Evolutionary conservation across 2,329 filamentous ascomycete species (phyloP).

Genomic region (Alternaria ethzedia): DNA sequence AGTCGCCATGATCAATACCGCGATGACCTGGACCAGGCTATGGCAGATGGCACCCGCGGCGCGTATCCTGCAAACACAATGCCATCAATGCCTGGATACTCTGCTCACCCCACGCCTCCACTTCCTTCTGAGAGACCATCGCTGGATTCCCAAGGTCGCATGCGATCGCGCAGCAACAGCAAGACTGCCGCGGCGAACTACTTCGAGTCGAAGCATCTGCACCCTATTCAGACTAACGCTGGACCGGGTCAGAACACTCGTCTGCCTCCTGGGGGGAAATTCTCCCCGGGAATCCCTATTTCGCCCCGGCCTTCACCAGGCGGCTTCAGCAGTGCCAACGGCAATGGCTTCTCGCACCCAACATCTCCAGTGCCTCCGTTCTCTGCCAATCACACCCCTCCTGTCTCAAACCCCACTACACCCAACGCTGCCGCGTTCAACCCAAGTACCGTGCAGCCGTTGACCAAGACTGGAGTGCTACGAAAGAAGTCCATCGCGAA

Average conservation of each 20-base stretch:
- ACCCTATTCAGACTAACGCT: constrained; percentile 44
- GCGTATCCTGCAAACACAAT: constrained; percentile 41
- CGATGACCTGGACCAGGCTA: constrained; percentile 60
- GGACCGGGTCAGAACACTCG: constrained; percentile 29
- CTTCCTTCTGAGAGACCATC: constrained; percentile 35
- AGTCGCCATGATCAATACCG: constrained; percentile 58
- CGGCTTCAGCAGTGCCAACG: constrained; percentile 42
- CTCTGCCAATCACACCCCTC: constrained; percentile 61
- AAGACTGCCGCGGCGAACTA: constrained; percentile 39
- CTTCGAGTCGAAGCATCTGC: constrained; percentile 47
- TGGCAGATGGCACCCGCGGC: constrained; percentile 53
- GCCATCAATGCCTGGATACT: constrained; percentile 45
- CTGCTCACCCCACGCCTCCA: constrained; percentile 37
- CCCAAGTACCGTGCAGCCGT: constrained; percentile 35
- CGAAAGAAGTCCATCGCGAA: constrained; percentile 67
- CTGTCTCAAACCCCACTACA: constrained; percentile 55
- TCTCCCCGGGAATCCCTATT: constrained; percentile 42
- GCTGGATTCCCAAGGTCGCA: constrained; percentile 33
- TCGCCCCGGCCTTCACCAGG: constrained; percentile 48
- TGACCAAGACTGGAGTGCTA: constrained; percentile 35
- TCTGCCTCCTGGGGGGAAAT: constrained; percentile 31
- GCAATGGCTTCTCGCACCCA: constrained; percentile 45
- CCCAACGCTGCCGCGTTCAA: constrained; percentile 48
- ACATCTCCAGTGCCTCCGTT: constrained; percentile 57
- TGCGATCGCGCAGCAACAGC: constrained; percentile 48